Conservation (phyloP, 2,329 filamentous ascomycete species). For the Colletotrichum falcatum region DNA sequence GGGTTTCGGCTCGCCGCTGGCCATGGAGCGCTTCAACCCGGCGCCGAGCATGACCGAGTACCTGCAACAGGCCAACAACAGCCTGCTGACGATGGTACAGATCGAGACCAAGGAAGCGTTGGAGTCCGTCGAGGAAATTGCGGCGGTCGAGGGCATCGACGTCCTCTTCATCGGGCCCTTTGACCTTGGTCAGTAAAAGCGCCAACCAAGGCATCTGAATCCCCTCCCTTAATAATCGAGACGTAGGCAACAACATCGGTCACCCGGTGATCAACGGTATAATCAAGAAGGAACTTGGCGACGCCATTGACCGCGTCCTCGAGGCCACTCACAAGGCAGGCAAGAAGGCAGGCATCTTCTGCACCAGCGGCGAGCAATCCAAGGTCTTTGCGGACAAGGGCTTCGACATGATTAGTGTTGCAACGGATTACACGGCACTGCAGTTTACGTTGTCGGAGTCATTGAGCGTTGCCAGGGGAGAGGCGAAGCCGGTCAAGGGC, state of each 20-base stretch:
- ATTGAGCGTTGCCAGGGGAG: slow-evolving; percentile 60
- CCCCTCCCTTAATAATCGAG: background rate
- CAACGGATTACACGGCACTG: slow-evolving; percentile 67
- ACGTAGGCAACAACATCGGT: slow-evolving; percentile 68
- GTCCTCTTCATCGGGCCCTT: slow-evolving; percentile 75
- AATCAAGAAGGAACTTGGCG: slow-evolving; percentile 68
- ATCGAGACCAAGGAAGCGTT: slow-evolving; percentile 75
- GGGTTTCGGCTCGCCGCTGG: slow-evolving; percentile 68
- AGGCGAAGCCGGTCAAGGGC: slow-evolving; percentile 51
- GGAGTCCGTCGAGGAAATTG: slow-evolving; percentile 71
- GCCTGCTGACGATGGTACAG: slow-evolving; percentile 73
- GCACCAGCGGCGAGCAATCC: slow-evolving; percentile 67
- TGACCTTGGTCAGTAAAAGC: slow-evolving; percentile 62
- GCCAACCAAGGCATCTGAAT: slow-evolving; percentile 15
- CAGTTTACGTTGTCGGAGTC: slow-evolving; percentile 59
- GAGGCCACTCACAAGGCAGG: slow-evolving; percentile 69
- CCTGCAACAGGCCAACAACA: slow-evolving; percentile 66
- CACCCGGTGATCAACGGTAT: slow-evolving; percentile 71
- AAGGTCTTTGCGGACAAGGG: slow-evolving; percentile 66
- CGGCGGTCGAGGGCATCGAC: slow-evolving; percentile 69
- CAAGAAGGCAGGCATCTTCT: slow-evolving; percentile 75
- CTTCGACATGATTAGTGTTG: slow-evolving; percentile 72
- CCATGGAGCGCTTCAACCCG: slow-evolving; percentile 62
- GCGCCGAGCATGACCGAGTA: slow-evolving; percentile 65
- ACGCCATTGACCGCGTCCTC: slow-evolving; percentile 69